Conservation (phyloP, 305 asterid genomes). For the Ajuga reptans region DNA sequence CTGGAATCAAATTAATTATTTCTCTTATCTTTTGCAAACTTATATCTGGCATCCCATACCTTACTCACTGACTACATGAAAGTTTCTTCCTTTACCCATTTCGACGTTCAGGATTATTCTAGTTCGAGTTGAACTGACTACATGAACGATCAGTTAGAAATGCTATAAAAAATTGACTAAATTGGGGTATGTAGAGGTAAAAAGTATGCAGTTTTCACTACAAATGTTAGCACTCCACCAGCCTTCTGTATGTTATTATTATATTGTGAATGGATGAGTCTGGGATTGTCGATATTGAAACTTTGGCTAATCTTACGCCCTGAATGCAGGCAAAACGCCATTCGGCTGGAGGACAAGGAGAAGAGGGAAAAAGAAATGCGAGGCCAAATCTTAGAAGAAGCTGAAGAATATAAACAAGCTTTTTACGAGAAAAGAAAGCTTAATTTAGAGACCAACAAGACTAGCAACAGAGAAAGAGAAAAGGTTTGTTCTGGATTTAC, state of each 20-base stretch:
- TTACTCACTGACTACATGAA: background rate
- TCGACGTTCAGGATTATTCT: background rate
- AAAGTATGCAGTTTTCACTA: background rate
- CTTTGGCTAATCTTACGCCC: background rate
- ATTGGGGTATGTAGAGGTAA: background rate
- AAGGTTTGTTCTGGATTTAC: slow-evolving; percentile 40
- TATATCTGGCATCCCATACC: background rate
- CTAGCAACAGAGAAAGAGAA: slow-evolving; percentile 71
- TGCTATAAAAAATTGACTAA: background rate
- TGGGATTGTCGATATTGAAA: background rate
- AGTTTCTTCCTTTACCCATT: background rate
- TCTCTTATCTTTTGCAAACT: background rate
- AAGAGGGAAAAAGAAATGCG: slow-evolving; percentile 71
- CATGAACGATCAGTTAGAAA: background rate
- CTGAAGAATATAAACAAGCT: slow-evolving; percentile 66
- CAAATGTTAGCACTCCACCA: background rate
- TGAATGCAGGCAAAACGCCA: slow-evolving; percentile 62
- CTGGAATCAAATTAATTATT: background rate
- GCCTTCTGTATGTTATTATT: background rate
- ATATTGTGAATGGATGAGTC: background rate
- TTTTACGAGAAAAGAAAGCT: slow-evolving; percentile 77
- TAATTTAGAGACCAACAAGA: slow-evolving; percentile 64
- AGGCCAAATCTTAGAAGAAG: slow-evolving; percentile 76
- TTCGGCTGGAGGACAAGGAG: slow-evolving; percentile 94
- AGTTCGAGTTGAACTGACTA: background rate